Base-by-base conservation (phyloP, 2,329 filamentous ascomycete species). In the Clonostachys rosea region DNA sequence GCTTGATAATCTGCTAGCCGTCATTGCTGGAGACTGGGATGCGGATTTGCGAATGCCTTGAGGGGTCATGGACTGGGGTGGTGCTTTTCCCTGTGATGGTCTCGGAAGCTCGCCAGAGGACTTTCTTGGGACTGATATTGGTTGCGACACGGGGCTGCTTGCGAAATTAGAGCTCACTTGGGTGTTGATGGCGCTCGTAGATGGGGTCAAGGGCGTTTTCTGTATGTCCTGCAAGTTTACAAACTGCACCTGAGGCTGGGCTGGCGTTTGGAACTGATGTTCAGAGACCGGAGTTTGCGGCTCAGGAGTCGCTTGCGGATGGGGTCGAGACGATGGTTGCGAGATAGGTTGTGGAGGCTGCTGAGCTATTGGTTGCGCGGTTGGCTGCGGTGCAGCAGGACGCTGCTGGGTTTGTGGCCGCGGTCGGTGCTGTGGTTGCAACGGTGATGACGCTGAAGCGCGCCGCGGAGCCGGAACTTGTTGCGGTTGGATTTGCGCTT, bases 11-110 rank as follows among this genome's bases (percentile, higher is more conserved):
- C 65, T 69, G 49, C 64, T 66, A 2, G 62, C 55, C 12, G 65
- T 69, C 5, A 71, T 57, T 6, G 68, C 66, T 2, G 70, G 70
- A 5, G 70, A 73, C 42, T 70, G 70, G 39, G 61, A 59, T 12
- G 69, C 63, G 2, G 68, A 68, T 11, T 67, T 64, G 17, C 62
- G 66, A 16, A 65, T 68, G 46, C 66, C 71, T 14, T n/a, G 46
- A 5, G 43, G 16, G n/a, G 34, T 45, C 11, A 35, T 39, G 16
- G 42, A 13, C 24, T 30, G 24, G 8, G 24, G 24, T 30, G 24
- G 24, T 30, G 24, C 8, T 9, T 30, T 30, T 30, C 24, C 24
- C 24, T 30, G 24, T 30, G 24, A 10, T 30, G 24, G 24, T 30
- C 24, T 30, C 3, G 42, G 33, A 11, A 33, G 18, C 6, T 33